Evolutionary conservation across 768 basidiomycete genomes (phyloP).

Genomic region (Russula vinacea): DNA sequence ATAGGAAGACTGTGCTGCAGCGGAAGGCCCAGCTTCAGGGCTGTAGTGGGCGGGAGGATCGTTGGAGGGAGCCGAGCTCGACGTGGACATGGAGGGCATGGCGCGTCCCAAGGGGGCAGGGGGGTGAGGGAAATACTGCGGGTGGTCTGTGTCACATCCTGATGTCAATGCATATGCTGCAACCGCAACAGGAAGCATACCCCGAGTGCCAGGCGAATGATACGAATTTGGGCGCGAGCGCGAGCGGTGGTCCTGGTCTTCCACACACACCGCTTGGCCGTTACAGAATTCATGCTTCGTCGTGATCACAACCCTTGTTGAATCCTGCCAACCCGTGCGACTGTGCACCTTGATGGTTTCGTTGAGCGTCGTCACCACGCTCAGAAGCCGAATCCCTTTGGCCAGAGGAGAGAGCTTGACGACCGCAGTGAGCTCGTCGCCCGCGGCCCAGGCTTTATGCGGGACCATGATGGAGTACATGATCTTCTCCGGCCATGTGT

Average conservation of each 20-base stretch:
- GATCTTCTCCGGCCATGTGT: conserved; percentile 95
- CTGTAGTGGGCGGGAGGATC: neutral
- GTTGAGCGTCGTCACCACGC: conserved; percentile 63
- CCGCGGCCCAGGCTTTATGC: conserved; percentile 93
- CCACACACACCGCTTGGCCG: conserved; percentile 46
- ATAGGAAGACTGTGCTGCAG: neutral
- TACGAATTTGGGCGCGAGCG: conserved; percentile 27
- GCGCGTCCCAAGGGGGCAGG: neutral
- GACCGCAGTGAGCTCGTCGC: conserved; percentile 75
- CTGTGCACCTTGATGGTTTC: conserved; percentile 67
- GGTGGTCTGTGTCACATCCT: neutral
- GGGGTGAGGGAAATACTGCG: neutral
- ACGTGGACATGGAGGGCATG: neutral
- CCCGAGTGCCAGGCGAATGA: conserved; percentile 18
- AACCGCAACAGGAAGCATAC: conserved; percentile 1
- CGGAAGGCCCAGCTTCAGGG: conserved; percentile 19
- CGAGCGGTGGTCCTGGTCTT: conserved; percentile 35
- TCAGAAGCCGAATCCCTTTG: conserved; percentile 76
- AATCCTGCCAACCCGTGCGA: conserved; percentile 56
- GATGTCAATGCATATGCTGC: neutral
- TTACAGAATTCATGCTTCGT: conserved; percentile 65
- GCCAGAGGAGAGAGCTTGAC: conserved; percentile 84
- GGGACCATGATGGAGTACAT: conserved; percentile 94
- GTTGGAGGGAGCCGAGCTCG: neutral
- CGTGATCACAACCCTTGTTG: conserved; percentile 56